Evolutionary conservation across 441 rosid species (phyloP).

Genomic region (Pelargonium citronellum): DNA sequence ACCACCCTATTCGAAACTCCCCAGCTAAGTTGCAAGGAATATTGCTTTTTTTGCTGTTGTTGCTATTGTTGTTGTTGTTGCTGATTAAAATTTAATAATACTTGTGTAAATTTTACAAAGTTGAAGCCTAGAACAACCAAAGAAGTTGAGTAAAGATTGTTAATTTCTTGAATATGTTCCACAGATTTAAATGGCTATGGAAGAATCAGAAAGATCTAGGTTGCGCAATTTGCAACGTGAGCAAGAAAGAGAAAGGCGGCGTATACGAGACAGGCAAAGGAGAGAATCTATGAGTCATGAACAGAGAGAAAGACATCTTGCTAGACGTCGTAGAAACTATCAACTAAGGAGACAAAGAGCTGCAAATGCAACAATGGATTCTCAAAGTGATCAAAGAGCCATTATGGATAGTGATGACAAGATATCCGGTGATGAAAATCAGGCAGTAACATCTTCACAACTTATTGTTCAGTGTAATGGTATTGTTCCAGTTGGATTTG

Average conservation of each 20-base stretch:
- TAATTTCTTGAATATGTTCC: not conserved
- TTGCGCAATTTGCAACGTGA: conserved; percentile 44
- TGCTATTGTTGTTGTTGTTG: too few species aligned
- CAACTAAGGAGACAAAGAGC: conserved; percentile 70
- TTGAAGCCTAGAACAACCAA: not conserved
- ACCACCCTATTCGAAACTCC: too few species aligned
- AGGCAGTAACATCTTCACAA: conserved; percentile 26
- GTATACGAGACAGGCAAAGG: conserved; percentile 73
- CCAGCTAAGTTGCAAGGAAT: too few species aligned
- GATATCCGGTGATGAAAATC: conserved; percentile 21
- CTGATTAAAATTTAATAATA: too few species aligned
- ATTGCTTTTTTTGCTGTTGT: too few species aligned
- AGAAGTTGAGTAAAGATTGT: not conserved
- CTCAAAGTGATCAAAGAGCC: conserved; percentile 29
- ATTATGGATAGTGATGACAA: conserved; percentile 21
- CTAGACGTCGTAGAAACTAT: conserved; percentile 80
- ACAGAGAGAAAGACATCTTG: conserved; percentile 83
- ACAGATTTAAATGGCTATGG: conserved; percentile 9
- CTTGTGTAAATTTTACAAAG: too few species aligned
- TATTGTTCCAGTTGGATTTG: conserved; percentile 19
- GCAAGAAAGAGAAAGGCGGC: conserved; percentile 75
- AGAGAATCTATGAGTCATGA: conserved; percentile 80
- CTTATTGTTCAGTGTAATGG: conserved; percentile 18
- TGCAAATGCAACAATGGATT: conserved; percentile 34
- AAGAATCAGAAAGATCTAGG: conserved; percentile 4